Percentiles rank a stretch among this genome's conserved stretches.
These are phyloP conservation scores for Mucor sp. DNA, from an alignment of 371 early-diverging fungal genomes.

Conservation along the genomic window DNA sequence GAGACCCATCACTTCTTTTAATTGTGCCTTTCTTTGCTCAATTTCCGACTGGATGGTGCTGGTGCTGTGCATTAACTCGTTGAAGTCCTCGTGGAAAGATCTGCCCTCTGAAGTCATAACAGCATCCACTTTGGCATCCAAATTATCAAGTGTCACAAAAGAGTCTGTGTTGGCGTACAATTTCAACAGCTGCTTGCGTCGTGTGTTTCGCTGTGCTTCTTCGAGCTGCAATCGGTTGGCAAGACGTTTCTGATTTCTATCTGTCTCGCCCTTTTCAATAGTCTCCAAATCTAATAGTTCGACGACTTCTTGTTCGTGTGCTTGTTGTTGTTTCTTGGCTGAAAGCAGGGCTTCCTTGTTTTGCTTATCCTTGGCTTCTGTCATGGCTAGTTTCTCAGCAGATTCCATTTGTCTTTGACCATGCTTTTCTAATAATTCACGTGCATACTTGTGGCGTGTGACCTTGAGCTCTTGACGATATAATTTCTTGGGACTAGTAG, in stretches of 20 bases:
- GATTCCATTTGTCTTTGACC: slow-evolving; percentile 32
- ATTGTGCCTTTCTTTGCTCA: slow-evolving; percentile 39
- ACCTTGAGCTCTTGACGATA: slow-evolving; percentile 40
- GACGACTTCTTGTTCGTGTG: slow-evolving; percentile 38
- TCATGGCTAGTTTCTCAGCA: slow-evolving; percentile 24
- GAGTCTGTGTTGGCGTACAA: slow-evolving; percentile 33
- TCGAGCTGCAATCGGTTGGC: slow-evolving; percentile 31
- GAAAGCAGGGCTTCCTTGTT: neutral
- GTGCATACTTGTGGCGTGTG: slow-evolving; percentile 44
- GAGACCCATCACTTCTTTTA: slow-evolving; percentile 49
- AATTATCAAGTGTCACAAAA: slow-evolving; percentile 51
- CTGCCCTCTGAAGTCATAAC: slow-evolving; percentile 24
- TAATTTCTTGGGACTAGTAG: slow-evolving; percentile 31
- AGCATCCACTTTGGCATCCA: slow-evolving; percentile 43
- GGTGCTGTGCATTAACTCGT: slow-evolving; percentile 35
- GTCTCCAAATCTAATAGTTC: slow-evolving; percentile 25
- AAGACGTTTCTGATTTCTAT: slow-evolving; percentile 25
- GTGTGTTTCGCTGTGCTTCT: slow-evolving; percentile 16
- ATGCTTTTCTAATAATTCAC: slow-evolving; percentile 44
- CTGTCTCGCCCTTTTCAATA: neutral
- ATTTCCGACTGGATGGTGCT: slow-evolving; percentile 30
- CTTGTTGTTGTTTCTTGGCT: slow-evolving; percentile 13
- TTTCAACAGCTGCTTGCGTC: slow-evolving; percentile 36
- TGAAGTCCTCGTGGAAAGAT: slow-evolving; percentile 27
- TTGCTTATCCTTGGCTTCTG: neutral